Base-by-base conservation (phyloP, 148 eudicot genomes). In the Chenopodium berlandieri region DNA sequence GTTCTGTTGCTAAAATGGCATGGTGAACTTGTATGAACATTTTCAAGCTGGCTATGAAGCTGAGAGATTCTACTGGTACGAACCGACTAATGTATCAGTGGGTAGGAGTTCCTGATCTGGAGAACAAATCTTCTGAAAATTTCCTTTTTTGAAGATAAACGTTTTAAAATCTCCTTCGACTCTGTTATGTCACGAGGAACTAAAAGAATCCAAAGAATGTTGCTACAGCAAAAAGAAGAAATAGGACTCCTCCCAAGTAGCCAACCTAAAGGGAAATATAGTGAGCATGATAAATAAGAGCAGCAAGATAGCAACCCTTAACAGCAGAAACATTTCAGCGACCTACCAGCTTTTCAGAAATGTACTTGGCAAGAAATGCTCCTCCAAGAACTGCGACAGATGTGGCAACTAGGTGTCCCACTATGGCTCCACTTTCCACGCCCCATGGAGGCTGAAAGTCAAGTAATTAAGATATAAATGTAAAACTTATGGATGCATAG, bases 371-470 rank as follows among this genome's bases (percentile, higher is more conserved):
- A 14, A 96, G 95, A 86, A 96, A 86, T 60, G 93, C 91, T 80
- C 99, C 99, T 67, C 99, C 99, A 14, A 94, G 81, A 83, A 92
- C 84, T n/a, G 99, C 99, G 10, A 94, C 70, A 3, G 83, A 86
- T 64, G 99, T 96, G 73, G 99, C 99, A 68, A 88, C 85, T 71
- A 96, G 85, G 80, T 96, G 99, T 23, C 99, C 99, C 25, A 82
- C 84, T 82, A 94, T 91, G 84, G 99, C 99, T 80, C 99, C 99
- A 74, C 97, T 92, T 75, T 98, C 98, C 32, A 96, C 99, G 32
- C 99, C 98, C 97, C 92, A 94, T 70, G 99, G 97, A 80, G 98
- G 91, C 99, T 96, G 82, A 46, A 74, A 78, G 48, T 76, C 1
- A 14, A 69, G 30, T 6, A 44, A 22, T 17, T 54, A 71, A 25